These are phyloP conservation scores for Gnomoniopsis smithogilvyi DNA, from an alignment of 2,329 filamentous ascomycete genomes.

Conservation along the genomic window DNA sequence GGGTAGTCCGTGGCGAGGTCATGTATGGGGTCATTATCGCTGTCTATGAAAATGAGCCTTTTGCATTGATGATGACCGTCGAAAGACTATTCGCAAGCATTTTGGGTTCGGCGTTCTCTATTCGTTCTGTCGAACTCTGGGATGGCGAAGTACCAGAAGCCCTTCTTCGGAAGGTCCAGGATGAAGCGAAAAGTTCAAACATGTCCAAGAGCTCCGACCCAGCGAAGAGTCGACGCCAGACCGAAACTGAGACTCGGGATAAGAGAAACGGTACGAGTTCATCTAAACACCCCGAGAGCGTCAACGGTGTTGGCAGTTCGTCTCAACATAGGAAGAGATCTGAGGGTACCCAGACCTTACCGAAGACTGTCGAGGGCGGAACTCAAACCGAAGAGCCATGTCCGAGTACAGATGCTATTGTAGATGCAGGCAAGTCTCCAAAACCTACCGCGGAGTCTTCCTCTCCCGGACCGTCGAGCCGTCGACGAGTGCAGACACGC, in stretches of 20 bases:
- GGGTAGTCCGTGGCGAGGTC: conserved; percentile 12
- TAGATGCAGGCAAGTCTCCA: background rate
- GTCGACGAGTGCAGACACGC: background rate
- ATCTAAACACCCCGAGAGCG: background rate
- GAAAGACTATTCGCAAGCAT: conserved; percentile 11
- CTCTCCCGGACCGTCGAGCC: background rate
- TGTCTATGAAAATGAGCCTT: conserved; percentile 13
- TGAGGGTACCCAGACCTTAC: background rate
- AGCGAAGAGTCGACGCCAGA: background rate
- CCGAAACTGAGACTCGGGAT: background rate
- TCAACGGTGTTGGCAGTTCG: background rate
- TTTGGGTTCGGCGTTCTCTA: conserved; percentile 10
- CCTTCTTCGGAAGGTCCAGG: background rate
- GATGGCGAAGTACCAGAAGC: conserved; percentile 1
- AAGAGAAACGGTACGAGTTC: background rate
- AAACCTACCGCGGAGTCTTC: background rate
- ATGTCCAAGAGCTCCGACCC: background rate
- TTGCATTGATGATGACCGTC: conserved; percentile 12
- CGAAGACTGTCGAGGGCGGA: background rate
- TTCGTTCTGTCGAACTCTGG: conserved; percentile 15
- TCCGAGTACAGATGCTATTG: background rate
- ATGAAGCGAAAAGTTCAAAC: background rate
- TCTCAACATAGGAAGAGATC: background rate
- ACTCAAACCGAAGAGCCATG: background rate
- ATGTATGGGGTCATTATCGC: conserved; percentile 13